These are phyloP conservation scores for Tetrahymena elliotti DNA, from an alignment of 73 alveolate genomes.

Conservation along the genomic window DNA sequence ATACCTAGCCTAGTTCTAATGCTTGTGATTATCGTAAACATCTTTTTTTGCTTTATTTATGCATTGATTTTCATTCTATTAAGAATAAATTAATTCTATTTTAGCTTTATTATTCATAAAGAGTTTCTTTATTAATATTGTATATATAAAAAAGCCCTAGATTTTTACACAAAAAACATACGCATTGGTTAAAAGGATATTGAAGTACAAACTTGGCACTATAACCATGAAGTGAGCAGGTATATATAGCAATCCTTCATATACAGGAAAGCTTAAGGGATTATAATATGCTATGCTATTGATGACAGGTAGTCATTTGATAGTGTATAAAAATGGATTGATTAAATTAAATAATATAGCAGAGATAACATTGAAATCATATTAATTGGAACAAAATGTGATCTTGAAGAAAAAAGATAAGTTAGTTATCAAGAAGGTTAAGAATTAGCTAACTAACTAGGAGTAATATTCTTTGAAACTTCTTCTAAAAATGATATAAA, in stretches of 20 bases:
- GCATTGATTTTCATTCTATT: not conserved
- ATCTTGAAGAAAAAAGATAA: constrained; percentile 64
- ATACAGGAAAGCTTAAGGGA: constrained; percentile 42
- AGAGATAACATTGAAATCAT: constrained; percentile 63
- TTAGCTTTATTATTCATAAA: not conserved
- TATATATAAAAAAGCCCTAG: not conserved
- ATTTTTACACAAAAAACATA: too few relatives aligned
- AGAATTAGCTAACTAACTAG: constrained; percentile 57
- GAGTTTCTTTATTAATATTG: not conserved
- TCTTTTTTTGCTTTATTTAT: not conserved
- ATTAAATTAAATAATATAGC: constrained; percentile 49
- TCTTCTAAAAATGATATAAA: constrained; percentile 63
- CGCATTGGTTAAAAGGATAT: not conserved
- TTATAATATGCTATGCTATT: constrained; percentile 52
- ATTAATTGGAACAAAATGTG: constrained; percentile 72
- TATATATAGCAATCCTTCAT: not conserved
- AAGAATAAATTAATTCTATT: not conserved
- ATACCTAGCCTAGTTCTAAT: not conserved
- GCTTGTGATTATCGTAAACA: not conserved
- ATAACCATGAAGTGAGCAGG: not conserved
- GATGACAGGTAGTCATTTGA: constrained; percentile 53
- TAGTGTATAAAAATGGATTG: constrained; percentile 58
- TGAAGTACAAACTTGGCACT: not conserved
- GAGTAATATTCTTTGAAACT: constrained; percentile 56
- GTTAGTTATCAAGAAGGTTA: constrained; percentile 70